phyloP scores from a whole-genome alignment of 805 yeast species.

The Yarrowia divulgata region DNA sequence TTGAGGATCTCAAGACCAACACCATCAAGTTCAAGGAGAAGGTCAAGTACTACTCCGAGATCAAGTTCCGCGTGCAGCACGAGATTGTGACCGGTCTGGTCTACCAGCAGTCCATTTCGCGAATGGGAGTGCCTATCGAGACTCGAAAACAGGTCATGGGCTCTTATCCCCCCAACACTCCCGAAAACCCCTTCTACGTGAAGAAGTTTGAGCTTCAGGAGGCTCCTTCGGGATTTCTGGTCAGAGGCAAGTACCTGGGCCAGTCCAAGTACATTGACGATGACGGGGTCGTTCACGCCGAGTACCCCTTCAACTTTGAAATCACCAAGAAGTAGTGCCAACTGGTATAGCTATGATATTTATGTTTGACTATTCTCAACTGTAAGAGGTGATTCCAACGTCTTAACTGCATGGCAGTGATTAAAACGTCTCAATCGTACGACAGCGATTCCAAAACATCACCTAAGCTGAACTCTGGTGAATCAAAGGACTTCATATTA shows the following conservation, averaged over 20 bases:
- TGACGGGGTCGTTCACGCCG: conserved; percentile 75
- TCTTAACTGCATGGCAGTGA: too few species aligned
- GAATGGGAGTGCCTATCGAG: conserved; percentile 87
- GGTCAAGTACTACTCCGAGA: conserved; percentile 71
- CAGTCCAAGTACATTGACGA: conserved; percentile 85
- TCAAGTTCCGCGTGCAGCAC: conserved; percentile 77
- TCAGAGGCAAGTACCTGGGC: conserved; percentile 85
- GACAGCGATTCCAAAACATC: too few species aligned
- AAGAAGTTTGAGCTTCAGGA: conserved; percentile 69
- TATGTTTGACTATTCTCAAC: too few species aligned
- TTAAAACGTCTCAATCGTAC: too few species aligned
- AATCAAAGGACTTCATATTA: too few species aligned
- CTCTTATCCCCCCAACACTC: conserved; percentile 87
- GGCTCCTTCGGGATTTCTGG: conserved; percentile 89
- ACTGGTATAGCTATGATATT: background rate
- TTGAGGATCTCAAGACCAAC: conserved; percentile 65
- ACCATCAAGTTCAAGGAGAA: conserved; percentile 81
- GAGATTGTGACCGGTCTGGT: conserved; percentile 90
- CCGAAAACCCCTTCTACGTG: conserved; percentile 77
- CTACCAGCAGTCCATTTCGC: conserved; percentile 83
- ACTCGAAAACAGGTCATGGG: conserved; percentile 89
- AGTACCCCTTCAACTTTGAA: conserved; percentile 84
- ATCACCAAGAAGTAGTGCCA: conserved; percentile 60
- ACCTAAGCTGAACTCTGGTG: too few species aligned
- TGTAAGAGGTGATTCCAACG: too few species aligned